Conservation (phyloP, 768 basidiomycete species). For the Leccinum uliginosum region DNA sequence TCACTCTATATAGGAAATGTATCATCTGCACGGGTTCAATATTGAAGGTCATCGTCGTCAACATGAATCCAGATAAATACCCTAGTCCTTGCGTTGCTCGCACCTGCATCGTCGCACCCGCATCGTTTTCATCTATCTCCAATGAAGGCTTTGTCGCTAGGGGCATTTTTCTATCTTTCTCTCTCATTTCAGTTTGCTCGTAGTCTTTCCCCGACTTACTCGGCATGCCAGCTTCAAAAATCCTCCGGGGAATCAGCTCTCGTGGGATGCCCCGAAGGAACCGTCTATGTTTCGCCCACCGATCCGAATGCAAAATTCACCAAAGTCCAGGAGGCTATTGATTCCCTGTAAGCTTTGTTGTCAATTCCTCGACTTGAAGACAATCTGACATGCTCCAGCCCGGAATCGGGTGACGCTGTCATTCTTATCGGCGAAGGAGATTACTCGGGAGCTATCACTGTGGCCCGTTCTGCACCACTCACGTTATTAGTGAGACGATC, state of each 20-base stretch:
- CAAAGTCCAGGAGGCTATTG: slow-evolving; percentile 51
- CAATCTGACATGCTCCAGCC: neutral
- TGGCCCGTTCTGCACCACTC: slow-evolving; percentile 46
- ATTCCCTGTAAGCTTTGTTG: slow-evolving; percentile 44
- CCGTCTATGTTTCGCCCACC: slow-evolving; percentile 52
- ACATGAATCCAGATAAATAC: neutral
- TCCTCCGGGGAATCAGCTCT: slow-evolving; percentile 39
- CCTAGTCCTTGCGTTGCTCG: neutral
- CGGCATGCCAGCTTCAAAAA: slow-evolving; percentile 52
- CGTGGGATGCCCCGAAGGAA: slow-evolving; percentile 51
- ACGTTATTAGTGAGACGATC: slow-evolving; percentile 44
- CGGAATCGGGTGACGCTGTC: neutral
- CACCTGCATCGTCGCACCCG: neutral
- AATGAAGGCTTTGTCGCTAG: slow-evolving; percentile 8
- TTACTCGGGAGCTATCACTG: neutral
- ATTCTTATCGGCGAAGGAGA: neutral
- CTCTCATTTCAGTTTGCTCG: neutral
- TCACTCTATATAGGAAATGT: neutral
- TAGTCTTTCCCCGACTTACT: slow-evolving; percentile 44
- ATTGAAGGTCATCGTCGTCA: neutral
- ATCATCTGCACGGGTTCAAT: too few species aligned
- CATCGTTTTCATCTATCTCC: neutral
- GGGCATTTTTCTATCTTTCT: slow-evolving; percentile 3
- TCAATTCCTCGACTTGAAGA: neutral
- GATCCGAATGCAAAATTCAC: slow-evolving; percentile 44